Evolutionary conservation across 768 basidiomycete species (phyloP).

Genomic region (Kwoniella bestiolae): DNA sequence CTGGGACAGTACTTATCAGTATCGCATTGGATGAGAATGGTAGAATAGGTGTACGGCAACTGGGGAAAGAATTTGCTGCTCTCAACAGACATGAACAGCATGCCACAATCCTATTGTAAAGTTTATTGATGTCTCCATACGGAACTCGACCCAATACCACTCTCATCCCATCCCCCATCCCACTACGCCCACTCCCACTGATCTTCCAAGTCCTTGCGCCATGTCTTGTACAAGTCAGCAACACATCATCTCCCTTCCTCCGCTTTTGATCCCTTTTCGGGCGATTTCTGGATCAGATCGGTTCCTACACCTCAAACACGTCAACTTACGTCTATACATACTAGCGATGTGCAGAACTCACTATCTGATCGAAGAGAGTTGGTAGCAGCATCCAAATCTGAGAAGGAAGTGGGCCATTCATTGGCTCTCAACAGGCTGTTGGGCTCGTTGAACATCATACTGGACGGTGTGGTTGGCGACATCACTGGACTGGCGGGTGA

Average conservation of each 20-base stretch:
- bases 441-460: background rate
- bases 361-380: background rate
- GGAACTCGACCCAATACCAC: too few species aligned
- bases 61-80: too few species aligned
- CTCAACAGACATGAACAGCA: too few species aligned
- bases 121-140: too few species aligned
- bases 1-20: too few species aligned
- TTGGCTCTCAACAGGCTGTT: background rate
- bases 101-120: too few species aligned
- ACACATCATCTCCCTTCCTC: background rate
- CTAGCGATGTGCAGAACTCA: background rate
- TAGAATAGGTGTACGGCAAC: too few species aligned
- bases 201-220: too few species aligned
- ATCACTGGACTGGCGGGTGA: slow-evolving; percentile 4
- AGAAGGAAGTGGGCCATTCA: slow-evolving; percentile 7
- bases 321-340: background rate
- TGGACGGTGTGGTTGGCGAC: slow-evolving; percentile 1
- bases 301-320: background rate
- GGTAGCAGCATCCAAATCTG: background rate
- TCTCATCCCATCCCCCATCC: too few species aligned
- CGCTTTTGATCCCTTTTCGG: background rate
- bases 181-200: too few species aligned
- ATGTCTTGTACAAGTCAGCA: too few species aligned
- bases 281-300: background rate
- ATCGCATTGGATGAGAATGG: too few species aligned